Evolutionary conservation across 129 eudicot genomes (phyloP).

Genomic region (Dittrichia graveolens): DNA sequence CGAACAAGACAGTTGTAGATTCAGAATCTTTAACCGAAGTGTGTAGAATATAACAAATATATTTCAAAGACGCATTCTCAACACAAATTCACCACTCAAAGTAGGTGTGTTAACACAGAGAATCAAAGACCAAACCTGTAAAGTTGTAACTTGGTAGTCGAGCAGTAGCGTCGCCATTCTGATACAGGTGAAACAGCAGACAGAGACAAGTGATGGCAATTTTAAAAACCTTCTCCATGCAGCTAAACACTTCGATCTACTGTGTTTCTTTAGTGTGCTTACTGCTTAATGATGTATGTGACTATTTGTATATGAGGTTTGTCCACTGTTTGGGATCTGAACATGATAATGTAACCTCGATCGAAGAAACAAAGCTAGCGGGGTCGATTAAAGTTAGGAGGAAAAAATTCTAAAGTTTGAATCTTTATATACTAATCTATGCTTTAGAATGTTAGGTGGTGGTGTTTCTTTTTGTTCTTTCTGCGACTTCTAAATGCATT

Average conservation of each 20-base stretch:
- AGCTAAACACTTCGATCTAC: conserved; percentile 1
- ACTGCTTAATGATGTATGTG: background rate
- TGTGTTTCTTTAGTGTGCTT: conserved; percentile 1
- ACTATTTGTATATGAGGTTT: conserved; percentile 26
- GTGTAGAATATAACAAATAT: background rate
- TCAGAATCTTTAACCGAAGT: background rate
- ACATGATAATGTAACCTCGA: conserved; percentile 39
- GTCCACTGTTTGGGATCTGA: conserved; percentile 30
- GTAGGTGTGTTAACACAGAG: background rate
- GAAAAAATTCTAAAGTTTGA: conserved; percentile 33
- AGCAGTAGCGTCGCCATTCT: conserved; percentile 4
- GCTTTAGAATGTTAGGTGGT: conserved; percentile 36
- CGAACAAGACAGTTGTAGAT: background rate
- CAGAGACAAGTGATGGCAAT: conserved; percentile 36
- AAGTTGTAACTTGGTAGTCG: conserved; percentile 8
- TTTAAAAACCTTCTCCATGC: conserved; percentile 42
- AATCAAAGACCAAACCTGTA: conserved; percentile 21
- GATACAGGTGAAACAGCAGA: conserved; percentile 32
- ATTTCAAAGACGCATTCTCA: background rate
- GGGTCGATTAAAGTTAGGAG: conserved; percentile 37
- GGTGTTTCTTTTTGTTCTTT: conserved; percentile 52
- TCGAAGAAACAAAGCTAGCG: conserved; percentile 32
- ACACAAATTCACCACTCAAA: background rate
- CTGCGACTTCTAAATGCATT: conserved; percentile 37
- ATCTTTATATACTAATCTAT: conserved; percentile 29